A percentile compares a stretch with the other conserved stretches of the same genome.
Conservation (phyloP, 2,329 filamentous ascomycete species). For the Sphaerulina populicola region DNA sequence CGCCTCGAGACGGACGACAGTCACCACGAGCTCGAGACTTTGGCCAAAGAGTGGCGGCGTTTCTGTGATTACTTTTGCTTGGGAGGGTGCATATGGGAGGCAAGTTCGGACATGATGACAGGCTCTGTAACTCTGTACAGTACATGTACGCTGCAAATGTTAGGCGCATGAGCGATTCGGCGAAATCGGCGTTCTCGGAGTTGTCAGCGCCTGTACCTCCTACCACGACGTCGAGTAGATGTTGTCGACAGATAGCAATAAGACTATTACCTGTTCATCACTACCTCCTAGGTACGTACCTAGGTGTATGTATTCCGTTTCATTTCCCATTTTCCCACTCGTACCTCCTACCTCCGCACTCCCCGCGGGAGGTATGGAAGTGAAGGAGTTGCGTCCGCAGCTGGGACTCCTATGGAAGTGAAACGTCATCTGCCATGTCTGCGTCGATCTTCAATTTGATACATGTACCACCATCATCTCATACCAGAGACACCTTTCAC, state of each 20-base stretch:
- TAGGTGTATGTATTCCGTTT: background rate
- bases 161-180: conserved; percentile 11
- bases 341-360: too few species aligned
- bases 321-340: too few species aligned
- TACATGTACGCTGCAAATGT: conserved; percentile 13
- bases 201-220: conserved; percentile 2
- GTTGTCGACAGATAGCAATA: background rate
- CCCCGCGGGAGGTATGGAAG: background rate
- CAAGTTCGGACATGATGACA: conserved; percentile 1
- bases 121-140: conserved; percentile 1
- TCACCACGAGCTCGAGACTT: background rate
- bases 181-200: conserved; percentile 11
- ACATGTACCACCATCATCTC: background rate
- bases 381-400: background rate
- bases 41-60: background rate
- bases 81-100: conserved; percentile 4
- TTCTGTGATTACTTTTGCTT: conserved; percentile 7
- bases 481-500: background rate
- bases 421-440: conserved; percentile 4
- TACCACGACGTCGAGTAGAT: conserved; percentile 3
- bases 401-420: too few species aligned
- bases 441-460: background rate
- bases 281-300: too few species aligned
- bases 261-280: too few species aligned
- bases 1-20: background rate